Conservation (phyloP, 2,329 filamentous ascomycete genomes). For the Venturiaceae sp. region DNA sequence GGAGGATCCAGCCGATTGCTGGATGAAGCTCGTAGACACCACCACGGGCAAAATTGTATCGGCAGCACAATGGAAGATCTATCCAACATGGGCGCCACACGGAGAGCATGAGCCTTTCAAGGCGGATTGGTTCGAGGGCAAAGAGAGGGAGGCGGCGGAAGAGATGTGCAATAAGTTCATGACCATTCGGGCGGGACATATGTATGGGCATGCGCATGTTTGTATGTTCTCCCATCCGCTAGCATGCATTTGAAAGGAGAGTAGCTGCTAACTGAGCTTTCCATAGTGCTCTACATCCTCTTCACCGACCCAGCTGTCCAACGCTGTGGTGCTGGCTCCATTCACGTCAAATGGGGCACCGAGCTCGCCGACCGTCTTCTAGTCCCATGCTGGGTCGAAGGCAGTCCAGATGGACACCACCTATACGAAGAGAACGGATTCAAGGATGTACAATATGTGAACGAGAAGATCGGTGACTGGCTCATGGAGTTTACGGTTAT, state of each 20-base stretch:
- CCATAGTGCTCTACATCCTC: constrained; percentile 23
- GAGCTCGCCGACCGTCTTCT: constrained; percentile 21
- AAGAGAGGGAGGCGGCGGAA: constrained; percentile 8
- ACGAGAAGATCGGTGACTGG: constrained; percentile 10
- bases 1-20: constrained; percentile 16
- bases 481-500: constrained; percentile 10
- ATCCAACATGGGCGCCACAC: constrained; percentile 11
- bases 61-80: constrained; percentile 21
- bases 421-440: constrained; percentile 19
- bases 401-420: constrained; percentile 15
- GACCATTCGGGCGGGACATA: background rate
- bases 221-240: background rate
- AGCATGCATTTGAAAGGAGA: background rate
- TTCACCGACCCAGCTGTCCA: constrained; percentile 26
- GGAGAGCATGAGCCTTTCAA: constrained; percentile 11
- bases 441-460: constrained; percentile 12
- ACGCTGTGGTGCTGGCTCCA: constrained; percentile 24
- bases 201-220: constrained; percentile 3
- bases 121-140: constrained; percentile 3
- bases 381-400: constrained; percentile 19
- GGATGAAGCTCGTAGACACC: constrained; percentile 20
- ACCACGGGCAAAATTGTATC: constrained; percentile 17
- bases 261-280: background rate
- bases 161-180: constrained; percentile 6
- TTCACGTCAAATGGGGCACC: constrained; percentile 28